These are phyloP conservation scores for Scutellaria galericulata DNA, from an alignment of 257 asterid genomes.

Conservation along the genomic window DNA sequence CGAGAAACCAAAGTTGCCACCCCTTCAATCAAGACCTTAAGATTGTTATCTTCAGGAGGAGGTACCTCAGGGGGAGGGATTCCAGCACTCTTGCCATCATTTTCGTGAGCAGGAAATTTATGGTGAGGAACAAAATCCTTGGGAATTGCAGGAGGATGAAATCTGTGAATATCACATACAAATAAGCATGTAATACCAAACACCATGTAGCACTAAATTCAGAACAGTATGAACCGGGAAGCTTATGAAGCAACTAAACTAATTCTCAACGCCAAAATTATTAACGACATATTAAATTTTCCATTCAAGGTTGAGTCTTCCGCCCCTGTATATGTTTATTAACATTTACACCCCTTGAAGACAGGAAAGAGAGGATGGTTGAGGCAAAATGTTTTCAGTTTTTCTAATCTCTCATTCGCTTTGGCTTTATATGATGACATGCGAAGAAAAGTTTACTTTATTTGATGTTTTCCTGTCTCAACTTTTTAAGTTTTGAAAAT, in stretches of 20 bases:
- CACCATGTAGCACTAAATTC: not conserved
- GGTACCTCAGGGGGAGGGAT: slow-evolving; percentile 74
- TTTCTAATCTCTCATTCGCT: no score
- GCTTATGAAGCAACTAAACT: slow-evolving; percentile 10
- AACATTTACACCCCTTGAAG: no score
- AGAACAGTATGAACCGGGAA: not conserved
- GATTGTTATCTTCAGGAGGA: slow-evolving; percentile 79
- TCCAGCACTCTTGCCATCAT: slow-evolving; percentile 47
- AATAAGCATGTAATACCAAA: slow-evolving; percentile 11
- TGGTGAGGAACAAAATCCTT: slow-evolving; percentile 78
- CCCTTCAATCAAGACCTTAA: slow-evolving; percentile 89
- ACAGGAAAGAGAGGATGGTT: no score
- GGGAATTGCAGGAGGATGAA: slow-evolving; percentile 83
- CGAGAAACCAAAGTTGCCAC: slow-evolving; percentile 94
- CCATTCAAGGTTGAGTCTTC: no score
- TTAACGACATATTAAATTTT: not conserved
- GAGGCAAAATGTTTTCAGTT: no score
- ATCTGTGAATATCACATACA: slow-evolving; percentile 53
- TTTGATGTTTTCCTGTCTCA: no score
- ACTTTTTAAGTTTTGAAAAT: no score
- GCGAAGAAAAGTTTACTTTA: not conserved
- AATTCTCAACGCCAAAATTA: not conserved
- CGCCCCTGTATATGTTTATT: no score
- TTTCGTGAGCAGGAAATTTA: slow-evolving; percentile 63
- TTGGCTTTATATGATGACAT: no score